Evolutionary conservation across 345 rosid genomes (phyloP).

Genomic region (Populus alba): DNA sequence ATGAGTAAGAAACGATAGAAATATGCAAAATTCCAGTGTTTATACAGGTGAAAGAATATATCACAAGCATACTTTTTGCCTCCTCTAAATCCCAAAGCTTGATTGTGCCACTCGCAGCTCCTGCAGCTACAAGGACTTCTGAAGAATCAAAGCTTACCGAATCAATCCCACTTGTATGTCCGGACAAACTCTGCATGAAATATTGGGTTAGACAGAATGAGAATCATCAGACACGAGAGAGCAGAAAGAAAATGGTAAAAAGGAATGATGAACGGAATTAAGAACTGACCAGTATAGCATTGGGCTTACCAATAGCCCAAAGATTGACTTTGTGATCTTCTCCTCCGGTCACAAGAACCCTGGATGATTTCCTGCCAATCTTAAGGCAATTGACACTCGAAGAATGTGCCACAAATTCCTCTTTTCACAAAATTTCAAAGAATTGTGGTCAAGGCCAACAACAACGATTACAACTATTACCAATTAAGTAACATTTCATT

Average conservation of each 20-base stretch:
- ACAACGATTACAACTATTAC: not conserved
- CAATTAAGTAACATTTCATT: conserved; percentile 10
- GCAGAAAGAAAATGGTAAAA: not conserved
- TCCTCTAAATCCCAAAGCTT: conserved; percentile 99
- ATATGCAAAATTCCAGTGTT: not conserved
- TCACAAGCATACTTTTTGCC: conserved; percentile 67
- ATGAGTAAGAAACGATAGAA: not conserved
- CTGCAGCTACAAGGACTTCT: conserved; percentile 91
- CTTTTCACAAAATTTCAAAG: conserved; percentile 34
- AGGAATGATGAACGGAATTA: not conserved
- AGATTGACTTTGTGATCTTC: conserved; percentile 98
- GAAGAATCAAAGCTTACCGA: conserved; percentile 96
- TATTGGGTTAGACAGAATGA: not conserved
- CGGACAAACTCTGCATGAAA: conserved; percentile 78
- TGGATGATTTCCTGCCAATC: conserved; percentile 93
- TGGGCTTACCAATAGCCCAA: conserved; percentile 99
- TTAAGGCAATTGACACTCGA: conserved; percentile 86
- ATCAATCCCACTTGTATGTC: conserved; percentile 94
- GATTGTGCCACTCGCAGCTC: conserved; percentile 95
- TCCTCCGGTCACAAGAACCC: conserved; percentile 95
- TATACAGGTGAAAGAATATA: not conserved
- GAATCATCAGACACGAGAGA: not conserved
- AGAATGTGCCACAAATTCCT: conserved; percentile 99
- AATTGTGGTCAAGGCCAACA: conserved; percentile 46
- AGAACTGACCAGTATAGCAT: conserved; percentile 89